These are phyloP conservation scores for Thielaviopsis euricoi DNA, from an alignment of 2,329 filamentous ascomycete genomes.

Conservation along the genomic window DNA sequence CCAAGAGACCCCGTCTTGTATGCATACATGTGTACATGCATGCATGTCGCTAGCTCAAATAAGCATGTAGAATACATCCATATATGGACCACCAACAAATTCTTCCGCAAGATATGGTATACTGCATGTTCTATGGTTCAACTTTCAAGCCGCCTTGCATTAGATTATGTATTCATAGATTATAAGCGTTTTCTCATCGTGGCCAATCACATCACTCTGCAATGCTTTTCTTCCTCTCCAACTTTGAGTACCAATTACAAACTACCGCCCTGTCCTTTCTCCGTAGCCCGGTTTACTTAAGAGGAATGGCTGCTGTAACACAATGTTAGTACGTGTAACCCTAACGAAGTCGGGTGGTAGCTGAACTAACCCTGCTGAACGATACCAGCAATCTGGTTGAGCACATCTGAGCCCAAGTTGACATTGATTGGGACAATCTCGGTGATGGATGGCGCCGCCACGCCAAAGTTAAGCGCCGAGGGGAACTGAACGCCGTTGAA, in stretches of 20 bases:
- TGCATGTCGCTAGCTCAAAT: no score
- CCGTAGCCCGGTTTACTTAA: not conserved
- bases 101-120: no score
- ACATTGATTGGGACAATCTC: slow-evolving; percentile 17
- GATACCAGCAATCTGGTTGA: slow-evolving; percentile 18
- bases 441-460: slow-evolving; percentile 10
- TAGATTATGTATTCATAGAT: not conserved
- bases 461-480: slow-evolving; percentile 6
- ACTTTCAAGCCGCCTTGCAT: not conserved
- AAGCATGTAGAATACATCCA: no score
- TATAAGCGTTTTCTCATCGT: not conserved
- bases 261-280: not conserved
- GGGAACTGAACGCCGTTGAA: slow-evolving; percentile 6
- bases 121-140: not conserved
- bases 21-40: not conserved
- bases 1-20: not conserved
- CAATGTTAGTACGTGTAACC: not conserved
- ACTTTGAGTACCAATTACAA: not conserved
- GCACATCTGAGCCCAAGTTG: slow-evolving; percentile 15
- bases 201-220: not conserved
- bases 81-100: no score
- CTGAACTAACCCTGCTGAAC: slow-evolving; percentile 15
- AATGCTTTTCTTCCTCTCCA: not conserved
- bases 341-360: not conserved
- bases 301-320: not conserved